Evolutionary conservation across 1,284 basidiomycete species (phyloP).

Genomic region (Microbotryum violaceum): DNA sequence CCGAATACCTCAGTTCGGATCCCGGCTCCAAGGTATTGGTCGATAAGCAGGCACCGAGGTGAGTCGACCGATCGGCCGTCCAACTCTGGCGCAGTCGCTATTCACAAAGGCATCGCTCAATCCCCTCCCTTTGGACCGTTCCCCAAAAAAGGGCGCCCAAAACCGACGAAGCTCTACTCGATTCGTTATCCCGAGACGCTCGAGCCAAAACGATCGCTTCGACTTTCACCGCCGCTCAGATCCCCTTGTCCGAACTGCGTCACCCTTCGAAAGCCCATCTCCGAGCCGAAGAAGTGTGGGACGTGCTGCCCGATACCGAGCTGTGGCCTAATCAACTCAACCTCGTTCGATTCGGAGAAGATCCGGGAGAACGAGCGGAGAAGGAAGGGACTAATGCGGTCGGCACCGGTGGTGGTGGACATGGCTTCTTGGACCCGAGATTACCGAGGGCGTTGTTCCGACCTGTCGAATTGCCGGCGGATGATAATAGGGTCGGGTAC

Average conservation of each 20-base stretch:
- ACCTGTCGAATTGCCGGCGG: constrained; percentile 68
- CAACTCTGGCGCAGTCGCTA: not conserved
- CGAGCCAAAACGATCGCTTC: constrained; percentile 75
- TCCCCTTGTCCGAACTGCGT: constrained; percentile 53
- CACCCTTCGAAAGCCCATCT: constrained; percentile 74
- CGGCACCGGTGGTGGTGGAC: no score
- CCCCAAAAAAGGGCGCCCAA: constrained; percentile 5
- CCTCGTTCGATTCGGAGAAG: constrained; percentile 76
- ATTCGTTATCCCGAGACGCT: constrained; percentile 61
- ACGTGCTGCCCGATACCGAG: constrained; percentile 75
- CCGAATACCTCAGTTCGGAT: constrained; percentile 60
- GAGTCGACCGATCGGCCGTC: no score
- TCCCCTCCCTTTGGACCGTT: no score
- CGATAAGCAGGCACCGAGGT: no score
- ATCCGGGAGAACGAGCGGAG: constrained; percentile 47
- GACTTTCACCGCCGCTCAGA: constrained; percentile 57
- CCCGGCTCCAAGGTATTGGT: constrained; percentile 5
- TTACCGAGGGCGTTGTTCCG: constrained; percentile 75
- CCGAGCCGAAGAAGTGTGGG: constrained; percentile 71
- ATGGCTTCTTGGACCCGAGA: constrained; percentile 50
- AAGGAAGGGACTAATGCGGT: no score
- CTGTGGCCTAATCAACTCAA: constrained; percentile 87
- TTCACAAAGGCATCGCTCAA: no score
- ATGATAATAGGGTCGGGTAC: constrained; percentile 78
- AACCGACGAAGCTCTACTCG: constrained; percentile 50